Percentiles rank a stretch among this genome's conserved stretches.
Conservation (phyloP, 2,329 filamentous ascomycete genomes). For the Cercospora berteroae region DNA sequence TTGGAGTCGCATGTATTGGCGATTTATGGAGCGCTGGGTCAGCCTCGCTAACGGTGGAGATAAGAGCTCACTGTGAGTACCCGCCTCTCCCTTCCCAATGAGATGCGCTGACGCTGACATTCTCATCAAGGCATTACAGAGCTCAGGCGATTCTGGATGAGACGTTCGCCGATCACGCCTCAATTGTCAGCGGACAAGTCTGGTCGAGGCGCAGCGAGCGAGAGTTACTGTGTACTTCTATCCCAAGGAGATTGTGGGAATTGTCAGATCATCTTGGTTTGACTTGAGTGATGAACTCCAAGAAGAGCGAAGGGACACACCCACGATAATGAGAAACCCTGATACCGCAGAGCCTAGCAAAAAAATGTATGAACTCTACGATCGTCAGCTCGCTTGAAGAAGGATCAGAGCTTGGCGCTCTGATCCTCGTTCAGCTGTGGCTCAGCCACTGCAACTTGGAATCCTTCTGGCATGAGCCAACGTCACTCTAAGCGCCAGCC, state of each 20-base stretch:
- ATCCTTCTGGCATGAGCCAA: neutral
- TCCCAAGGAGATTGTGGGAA: constrained; percentile 16
- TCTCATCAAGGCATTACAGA: neutral
- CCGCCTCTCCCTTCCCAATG: neutral
- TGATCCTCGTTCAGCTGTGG: neutral
- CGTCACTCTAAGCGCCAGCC: neutral
- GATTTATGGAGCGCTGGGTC: constrained; percentile 15
- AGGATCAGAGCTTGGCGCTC: neutral
- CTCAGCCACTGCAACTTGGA: neutral
- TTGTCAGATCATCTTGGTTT: constrained; percentile 8
- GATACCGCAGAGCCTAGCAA: neutral
- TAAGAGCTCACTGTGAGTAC: neutral
- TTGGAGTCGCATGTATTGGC: constrained; percentile 36
- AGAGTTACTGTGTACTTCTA: constrained; percentile 22
- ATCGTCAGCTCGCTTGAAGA: neutral
- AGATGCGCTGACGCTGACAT: neutral
- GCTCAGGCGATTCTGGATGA: neutral
- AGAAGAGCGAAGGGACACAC: neutral
- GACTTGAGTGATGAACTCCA: neutral
- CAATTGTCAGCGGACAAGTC: neutral
- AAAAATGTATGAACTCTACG: no score
- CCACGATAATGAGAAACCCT: neutral
- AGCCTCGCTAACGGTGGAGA: neutral
- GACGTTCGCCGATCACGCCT: neutral
- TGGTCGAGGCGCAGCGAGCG: constrained; percentile 12